Conservation (phyloP, 495 filamentous ascomycete species). For the Aspergillus baeticus region DNA sequence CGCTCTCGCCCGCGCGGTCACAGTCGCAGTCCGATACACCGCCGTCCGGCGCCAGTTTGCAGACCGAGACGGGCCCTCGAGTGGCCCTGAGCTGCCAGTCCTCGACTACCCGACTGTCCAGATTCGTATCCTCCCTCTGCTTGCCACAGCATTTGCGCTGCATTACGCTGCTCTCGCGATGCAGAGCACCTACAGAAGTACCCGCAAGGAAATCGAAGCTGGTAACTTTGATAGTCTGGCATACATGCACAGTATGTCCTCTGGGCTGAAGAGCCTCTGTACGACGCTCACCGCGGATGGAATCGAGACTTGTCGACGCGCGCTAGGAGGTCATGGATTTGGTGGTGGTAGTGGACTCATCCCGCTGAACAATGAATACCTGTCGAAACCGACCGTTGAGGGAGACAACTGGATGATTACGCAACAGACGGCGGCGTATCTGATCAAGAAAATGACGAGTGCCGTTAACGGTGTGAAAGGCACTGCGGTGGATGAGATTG, state of each 20-base stretch:
- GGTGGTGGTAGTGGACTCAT: constrained; percentile 47
- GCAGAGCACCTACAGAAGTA: constrained; percentile 33
- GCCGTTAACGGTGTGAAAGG: constrained; percentile 14
- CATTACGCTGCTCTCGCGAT: constrained; percentile 49
- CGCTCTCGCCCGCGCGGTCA: constrained; percentile 46
- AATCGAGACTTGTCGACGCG: constrained; percentile 48
- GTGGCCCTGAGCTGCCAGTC: constrained; percentile 39
- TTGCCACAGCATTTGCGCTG: constrained; percentile 48
- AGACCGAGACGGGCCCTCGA: constrained; percentile 36
- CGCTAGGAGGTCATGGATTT: constrained; percentile 51
- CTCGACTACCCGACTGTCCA: constrained; percentile 51
- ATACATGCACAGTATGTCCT: constrained; percentile 48
- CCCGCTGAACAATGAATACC: constrained; percentile 46
- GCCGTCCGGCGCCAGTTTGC: constrained; percentile 44
- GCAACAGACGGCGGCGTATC: constrained; percentile 45
- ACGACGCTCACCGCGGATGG: constrained; percentile 49
- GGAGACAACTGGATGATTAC: constrained; percentile 57
- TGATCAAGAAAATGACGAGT: constrained; percentile 48
- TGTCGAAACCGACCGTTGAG: constrained; percentile 51
- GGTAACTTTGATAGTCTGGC: constrained; percentile 41
- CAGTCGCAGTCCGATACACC: constrained; percentile 46
- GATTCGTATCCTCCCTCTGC: constrained; percentile 46
- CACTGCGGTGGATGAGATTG: constrained; percentile 18
- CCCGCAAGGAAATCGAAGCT: constrained; percentile 37
- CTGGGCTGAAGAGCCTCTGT: constrained; percentile 50